Evolutionary conservation across 805 yeast species (phyloP), one percentile per base, ranked within the genome.

Genomic region (Wickerhamomyces chambardii): DNA sequence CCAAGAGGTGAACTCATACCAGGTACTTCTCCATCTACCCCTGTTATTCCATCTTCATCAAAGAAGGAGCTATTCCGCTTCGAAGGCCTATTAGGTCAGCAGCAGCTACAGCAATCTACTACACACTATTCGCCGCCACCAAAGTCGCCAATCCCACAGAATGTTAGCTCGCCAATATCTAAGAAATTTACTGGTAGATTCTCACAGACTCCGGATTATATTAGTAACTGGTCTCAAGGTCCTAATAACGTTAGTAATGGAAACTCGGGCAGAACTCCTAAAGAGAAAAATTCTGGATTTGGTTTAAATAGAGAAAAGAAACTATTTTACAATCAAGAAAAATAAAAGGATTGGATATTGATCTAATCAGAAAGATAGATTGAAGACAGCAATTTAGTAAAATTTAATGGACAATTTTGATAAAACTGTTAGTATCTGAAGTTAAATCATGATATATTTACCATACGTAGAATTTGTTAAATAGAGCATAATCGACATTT

Each of bases 31-130:
- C 49, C 15, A 41, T 45, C 33, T 36, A 51, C 37, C 39, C 61
- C 37, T 44, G 49, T 25, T 29, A 50, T 45, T 30, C 59, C 43
- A 28, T 49, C 36, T 37, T 58, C 51, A 11, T 58, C 63, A 2
- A 48, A 56, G 15, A 73, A 67, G 18, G 68, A 67, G 24, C 46
- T 61, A 24, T 68, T 69, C 51, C 54, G 72, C 32, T 68, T 68
- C 42, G 75, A 68, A 37, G 59, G 62, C 5, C 47, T 68, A 14
- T 49, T 63, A 17, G 48, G 64, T 18, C 40, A 59, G 61, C 36
- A 46, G 46, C 19, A 59, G 55, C 37, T 58, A 59, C 27, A 45
- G 44, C 32, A 19, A 10, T n/a, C n/a, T n/a, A n/a, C n/a, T n/a
- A n/a, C n/a, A n/a, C n/a, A n/a, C n/a, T n/a, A n/a, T n/a, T n/a